Evolutionary conservation across 2,329 filamentous ascomycete genomes (phyloP), one percentile per base, ranked within the genome.

Genomic region (Phyllosticta capitalensis): DNA sequence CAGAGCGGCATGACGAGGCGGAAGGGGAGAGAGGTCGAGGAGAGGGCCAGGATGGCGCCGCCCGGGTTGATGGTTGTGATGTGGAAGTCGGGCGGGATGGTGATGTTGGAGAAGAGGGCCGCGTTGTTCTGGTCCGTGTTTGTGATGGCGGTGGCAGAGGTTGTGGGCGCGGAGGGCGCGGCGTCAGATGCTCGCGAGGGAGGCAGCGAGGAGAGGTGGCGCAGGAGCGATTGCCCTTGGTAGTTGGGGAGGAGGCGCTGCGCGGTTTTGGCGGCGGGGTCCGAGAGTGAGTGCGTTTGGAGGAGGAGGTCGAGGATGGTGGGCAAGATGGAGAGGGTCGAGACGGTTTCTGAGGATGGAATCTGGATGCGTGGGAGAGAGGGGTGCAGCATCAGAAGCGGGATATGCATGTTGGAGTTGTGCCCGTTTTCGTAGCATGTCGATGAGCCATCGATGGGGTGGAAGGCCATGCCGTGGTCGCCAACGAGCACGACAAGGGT

Each of bases 401-500:
- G 76, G 4, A 79, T 70, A 21, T 70, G 71, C 64, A 77, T 73
- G 65, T 76, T 78, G 59, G 68, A 71, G 61, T 77, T 72, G 62
- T 78, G 74, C 1, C 69, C 69, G 58, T 78, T 78, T 61, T 76
- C 71, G 56, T 75, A 77, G 2, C 73, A 75, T 9, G 69, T 70
- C 3, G 69, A 67, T 3, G 67, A 67, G 2, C 68, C 65, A 60
- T 77, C 75, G 64, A 76, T 73, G 30, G 69, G 45, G 52, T 52
- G 63, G 61, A 78, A 78, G 9, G 75, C 72, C 63, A 62, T 51
- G 54, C 61, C 64, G 49, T 68, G 75, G 63, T 79, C 77, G 19
- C 77, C 77, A 5, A 77, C 71, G n/a, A 78, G 65, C 1, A 79
- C 74, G 1, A 79, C 72, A 5, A 79, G 67, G 5, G 76, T 79